Conservation (phyloP, 2,329 filamentous ascomycete genomes). For the Aspergillus texensis region DNA sequence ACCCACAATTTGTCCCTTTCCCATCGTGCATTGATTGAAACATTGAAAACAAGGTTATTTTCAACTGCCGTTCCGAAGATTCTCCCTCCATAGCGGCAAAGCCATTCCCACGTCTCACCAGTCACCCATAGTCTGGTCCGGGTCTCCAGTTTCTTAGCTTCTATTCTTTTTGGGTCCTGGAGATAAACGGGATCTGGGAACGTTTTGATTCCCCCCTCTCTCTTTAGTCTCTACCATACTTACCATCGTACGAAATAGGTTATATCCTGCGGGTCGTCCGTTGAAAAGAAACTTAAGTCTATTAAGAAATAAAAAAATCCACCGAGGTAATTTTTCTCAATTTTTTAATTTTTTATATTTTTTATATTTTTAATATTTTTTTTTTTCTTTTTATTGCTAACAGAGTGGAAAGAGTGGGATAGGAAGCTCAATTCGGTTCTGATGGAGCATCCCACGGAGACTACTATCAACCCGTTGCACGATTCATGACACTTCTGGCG, state of each 20-base stretch:
- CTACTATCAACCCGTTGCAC: background rate
- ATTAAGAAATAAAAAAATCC: background rate
- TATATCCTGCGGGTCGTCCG: background rate
- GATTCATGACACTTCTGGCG: background rate
- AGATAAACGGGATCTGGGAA: slow-evolving; percentile 2
- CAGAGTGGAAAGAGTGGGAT: background rate
- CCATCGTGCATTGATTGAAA: slow-evolving; percentile 8
- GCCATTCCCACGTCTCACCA: slow-evolving; percentile 2
- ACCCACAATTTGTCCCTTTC: slow-evolving; percentile 4
- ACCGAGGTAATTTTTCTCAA: background rate
- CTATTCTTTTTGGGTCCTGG: background rate
- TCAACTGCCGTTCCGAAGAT: slow-evolving; percentile 18
- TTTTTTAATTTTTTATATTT: too few relatives aligned
- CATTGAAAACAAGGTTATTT: slow-evolving; percentile 23
- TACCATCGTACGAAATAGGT: background rate
- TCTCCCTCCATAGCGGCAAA: slow-evolving; percentile 4
- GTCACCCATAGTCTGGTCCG: slow-evolving; percentile 2
- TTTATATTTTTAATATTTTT: too few relatives aligned
- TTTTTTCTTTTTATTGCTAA: background rate
- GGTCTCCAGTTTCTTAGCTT: slow-evolving; percentile 3
- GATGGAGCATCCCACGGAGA: slow-evolving; percentile 1
- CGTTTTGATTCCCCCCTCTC: background rate
- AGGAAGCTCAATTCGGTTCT: background rate
- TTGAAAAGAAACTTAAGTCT: background rate
- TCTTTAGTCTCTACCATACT: background rate